phyloP scores from a whole-genome alignment of 192 early-diverging fungal genomes.

The Mortierella hygrophila region DNA sequence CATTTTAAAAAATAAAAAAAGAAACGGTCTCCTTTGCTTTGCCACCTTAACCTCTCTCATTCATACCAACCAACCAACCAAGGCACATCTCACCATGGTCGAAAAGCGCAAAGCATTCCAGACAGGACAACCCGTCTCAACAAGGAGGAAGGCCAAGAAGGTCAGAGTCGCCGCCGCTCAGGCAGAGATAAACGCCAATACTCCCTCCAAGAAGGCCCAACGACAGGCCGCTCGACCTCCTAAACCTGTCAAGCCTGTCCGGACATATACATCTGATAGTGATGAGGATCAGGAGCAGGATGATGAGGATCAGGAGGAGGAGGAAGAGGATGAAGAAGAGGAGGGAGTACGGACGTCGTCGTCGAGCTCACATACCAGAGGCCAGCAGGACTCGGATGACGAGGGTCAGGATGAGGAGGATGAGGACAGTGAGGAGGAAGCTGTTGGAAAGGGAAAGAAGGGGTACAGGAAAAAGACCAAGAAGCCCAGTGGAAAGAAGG shows the following conservation, averaged over 20 bases:
- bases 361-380: not conserved
- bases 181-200: conserved; percentile 18
- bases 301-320: conserved; percentile 1
- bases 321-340: conserved; percentile 6
- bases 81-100: not conserved
- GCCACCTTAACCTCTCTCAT: not conserved
- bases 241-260: conserved; percentile 11
- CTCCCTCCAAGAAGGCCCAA: conserved; percentile 40
- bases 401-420: conserved; percentile 11
- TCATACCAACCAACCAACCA: not conserved
- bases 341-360: not conserved
- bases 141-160: conserved; percentile 50
- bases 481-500: conserved; percentile 53
- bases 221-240: conserved; percentile 25
- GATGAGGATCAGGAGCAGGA: conserved; percentile 23
- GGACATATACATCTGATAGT: conserved; percentile 13
- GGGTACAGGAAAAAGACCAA: conserved; percentile 44
- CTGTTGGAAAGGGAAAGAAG: conserved; percentile 40
- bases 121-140: conserved; percentile 48
- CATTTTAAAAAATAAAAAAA: not conserved
- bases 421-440: conserved; percentile 26
- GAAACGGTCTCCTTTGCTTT: conserved; percentile 6
- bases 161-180: conserved; percentile 24
- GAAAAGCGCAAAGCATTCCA: conserved; percentile 47
- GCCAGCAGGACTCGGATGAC: conserved; percentile 14